Base-by-base conservation (phyloP, 225 moss, liverwort and hornwort species). In the Neckera pumila region DNA sequence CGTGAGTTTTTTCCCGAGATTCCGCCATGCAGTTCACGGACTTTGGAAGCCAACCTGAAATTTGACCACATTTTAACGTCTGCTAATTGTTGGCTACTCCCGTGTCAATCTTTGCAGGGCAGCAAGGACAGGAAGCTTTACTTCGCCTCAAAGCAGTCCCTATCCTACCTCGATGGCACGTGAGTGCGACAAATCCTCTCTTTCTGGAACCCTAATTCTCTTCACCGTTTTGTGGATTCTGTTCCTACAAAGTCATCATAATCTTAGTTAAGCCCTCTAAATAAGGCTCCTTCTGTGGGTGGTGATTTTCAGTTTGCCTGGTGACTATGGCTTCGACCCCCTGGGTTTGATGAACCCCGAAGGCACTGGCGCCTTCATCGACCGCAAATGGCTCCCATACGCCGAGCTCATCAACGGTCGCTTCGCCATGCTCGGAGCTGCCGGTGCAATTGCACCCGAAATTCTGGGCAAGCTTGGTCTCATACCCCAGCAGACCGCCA, bases 281-380 rank as follows among this genome's bases (percentile, higher is more conserved):
- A 13, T 43, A 21, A n/a, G 49, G 11, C 31, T 31, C n/a, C 17
- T 40, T 31, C 42, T 63, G 54, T 23, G 20, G 23, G n/a, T 58
- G 62, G 9, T 10, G 76, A 30, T 71, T 15, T 59, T 56, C 84
- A 96, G 95, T 22, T 76, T 97, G 85, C 95, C 97, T 20, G 97
- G 97, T 74, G 98, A 98, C 85, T 98, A 94, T 64, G 98, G 98
- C 53, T 98, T 98, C 74, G 98, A 98, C 51, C 98, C 98, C 49
- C 63, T 98, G 90, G 98, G 98, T 11, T 86, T 98, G 84, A 96
- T 94, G 80, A 97, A 98, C 69, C 98, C 98, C 6, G 96, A 94
- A 43, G 97, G 98, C 18, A 92, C 96, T 19, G 97, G 98, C 4
- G 98, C 91, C 53, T 98, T 98, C 92, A 88, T 98, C 43, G 97